Conservation (phyloP, 2,329 filamentous ascomycete genomes). For the Cercospora brassicicola region DNA sequence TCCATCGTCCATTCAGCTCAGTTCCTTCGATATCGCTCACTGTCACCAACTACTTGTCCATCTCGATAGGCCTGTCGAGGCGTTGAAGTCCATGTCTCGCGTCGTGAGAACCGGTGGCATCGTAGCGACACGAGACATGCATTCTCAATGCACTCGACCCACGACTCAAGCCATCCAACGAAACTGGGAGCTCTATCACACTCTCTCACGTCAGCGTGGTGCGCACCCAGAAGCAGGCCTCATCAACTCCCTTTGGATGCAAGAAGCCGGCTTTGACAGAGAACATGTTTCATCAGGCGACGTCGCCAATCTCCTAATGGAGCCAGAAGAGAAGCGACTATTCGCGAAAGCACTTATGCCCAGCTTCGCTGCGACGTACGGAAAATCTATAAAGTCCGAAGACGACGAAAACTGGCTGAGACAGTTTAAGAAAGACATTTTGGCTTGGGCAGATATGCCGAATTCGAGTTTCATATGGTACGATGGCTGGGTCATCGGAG, state of each 20-base stretch:
- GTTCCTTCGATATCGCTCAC: conserved; percentile 58
- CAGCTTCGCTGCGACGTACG: conserved; percentile 1
- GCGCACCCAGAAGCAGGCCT: conserved; percentile 23
- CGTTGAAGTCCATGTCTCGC: conserved; percentile 55
- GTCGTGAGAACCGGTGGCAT: conserved; percentile 55
- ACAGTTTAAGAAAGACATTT: neutral
- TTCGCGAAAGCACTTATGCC: neutral
- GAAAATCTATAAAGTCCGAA: neutral
- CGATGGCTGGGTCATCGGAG: conserved; percentile 16
- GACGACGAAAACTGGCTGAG: conserved; percentile 4
- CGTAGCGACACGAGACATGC: conserved; percentile 48
- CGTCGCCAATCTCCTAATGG: neutral
- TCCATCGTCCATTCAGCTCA: neutral
- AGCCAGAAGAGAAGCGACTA: neutral
- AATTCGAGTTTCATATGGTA: conserved; percentile 6
- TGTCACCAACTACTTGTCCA: conserved; percentile 60
- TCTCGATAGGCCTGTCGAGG: conserved; percentile 50
- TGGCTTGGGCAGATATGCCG: conserved; percentile 4
- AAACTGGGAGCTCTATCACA: conserved; percentile 15
- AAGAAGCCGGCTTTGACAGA: conserved; percentile 28
- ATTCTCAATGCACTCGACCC: conserved; percentile 2
- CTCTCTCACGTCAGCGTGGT: conserved; percentile 16
- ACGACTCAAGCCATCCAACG: conserved; percentile 16
- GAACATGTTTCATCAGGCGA: conserved; percentile 13
- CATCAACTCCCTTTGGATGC: conserved; percentile 25